Conservation (phyloP, 2,329 filamentous ascomycete species). For the Diaporthe australafricana region DNA sequence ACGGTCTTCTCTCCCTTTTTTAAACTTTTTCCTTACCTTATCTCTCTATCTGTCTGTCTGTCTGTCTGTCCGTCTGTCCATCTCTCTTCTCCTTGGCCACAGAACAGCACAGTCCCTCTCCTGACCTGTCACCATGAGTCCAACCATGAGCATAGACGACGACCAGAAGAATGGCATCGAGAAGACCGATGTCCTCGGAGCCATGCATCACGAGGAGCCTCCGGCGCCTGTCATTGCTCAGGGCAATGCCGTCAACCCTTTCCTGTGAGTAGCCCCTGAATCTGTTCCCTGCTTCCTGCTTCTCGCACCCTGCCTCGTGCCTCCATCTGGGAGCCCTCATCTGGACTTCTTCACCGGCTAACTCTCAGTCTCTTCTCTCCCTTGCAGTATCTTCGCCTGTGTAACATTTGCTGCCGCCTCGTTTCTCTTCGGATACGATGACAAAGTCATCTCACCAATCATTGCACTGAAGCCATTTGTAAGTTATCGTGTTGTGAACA, state of each 20-base stretch:
- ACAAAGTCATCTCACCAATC: constrained; percentile 31
- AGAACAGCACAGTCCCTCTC: background rate
- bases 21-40: background rate
- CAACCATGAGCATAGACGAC: constrained; percentile 23
- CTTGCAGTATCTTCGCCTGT: constrained; percentile 23
- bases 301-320: background rate
- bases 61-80: background rate
- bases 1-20: background rate
- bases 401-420: constrained; percentile 30
- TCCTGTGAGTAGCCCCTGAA: constrained; percentile 13
- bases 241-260: constrained; percentile 30
- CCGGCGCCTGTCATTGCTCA: background rate
- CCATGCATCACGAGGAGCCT: constrained; percentile 28
- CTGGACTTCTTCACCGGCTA: background rate
- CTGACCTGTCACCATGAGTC: constrained; percentile 5
- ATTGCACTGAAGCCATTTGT: constrained; percentile 32
- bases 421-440: constrained; percentile 33
- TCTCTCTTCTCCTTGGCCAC: background rate
- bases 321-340: background rate
- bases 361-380: background rate
- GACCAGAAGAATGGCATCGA: constrained; percentile 15
- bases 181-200: constrained; percentile 18
- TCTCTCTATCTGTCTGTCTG: background rate
- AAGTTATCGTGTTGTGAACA: background rate
- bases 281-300: background rate